phyloP scores from a whole-genome alignment of 768 basidiomycete species.

The Pleurotus platypus region DNA sequence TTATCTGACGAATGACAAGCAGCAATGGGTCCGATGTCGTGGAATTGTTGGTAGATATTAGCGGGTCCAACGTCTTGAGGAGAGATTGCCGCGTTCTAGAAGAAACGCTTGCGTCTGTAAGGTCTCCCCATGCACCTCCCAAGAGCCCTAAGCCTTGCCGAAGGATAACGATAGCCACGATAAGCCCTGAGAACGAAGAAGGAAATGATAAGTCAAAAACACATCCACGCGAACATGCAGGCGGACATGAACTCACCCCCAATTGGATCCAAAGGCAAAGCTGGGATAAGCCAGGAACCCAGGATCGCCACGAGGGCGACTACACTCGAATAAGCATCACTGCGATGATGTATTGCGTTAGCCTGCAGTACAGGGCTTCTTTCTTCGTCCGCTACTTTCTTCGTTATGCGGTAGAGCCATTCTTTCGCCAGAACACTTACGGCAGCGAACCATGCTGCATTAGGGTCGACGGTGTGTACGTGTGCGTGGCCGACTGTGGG shows the following conservation, averaged over 20 bases:
- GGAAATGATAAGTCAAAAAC: background rate
- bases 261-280: constrained; percentile 88
- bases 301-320: constrained; percentile 93
- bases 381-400: constrained; percentile 87
- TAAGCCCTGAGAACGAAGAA: constrained; percentile 46
- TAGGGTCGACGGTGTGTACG: constrained; percentile 71
- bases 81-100: constrained; percentile 48
- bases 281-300: constrained; percentile 82
- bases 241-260: constrained; percentile 57
- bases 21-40: constrained; percentile 21
- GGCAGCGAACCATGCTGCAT: constrained; percentile 96
- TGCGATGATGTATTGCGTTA: constrained; percentile 98
- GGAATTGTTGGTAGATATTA: constrained; percentile 27
- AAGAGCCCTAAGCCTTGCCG: constrained; percentile 71
- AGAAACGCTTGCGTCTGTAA: constrained; percentile 82
- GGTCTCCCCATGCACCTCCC: constrained; percentile 68
- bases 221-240: constrained; percentile 2
- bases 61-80: constrained; percentile 51
- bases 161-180: constrained; percentile 89
- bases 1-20: constrained; percentile 48
- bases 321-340: constrained; percentile 89
- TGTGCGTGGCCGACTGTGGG: constrained; percentile 55
- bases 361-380: constrained; percentile 88
- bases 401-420: constrained; percentile 88
- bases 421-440: constrained; percentile 82